Evolutionary conservation across 768 basidiomycete species (phyloP).

Genomic region (Lactarius quietus): DNA sequence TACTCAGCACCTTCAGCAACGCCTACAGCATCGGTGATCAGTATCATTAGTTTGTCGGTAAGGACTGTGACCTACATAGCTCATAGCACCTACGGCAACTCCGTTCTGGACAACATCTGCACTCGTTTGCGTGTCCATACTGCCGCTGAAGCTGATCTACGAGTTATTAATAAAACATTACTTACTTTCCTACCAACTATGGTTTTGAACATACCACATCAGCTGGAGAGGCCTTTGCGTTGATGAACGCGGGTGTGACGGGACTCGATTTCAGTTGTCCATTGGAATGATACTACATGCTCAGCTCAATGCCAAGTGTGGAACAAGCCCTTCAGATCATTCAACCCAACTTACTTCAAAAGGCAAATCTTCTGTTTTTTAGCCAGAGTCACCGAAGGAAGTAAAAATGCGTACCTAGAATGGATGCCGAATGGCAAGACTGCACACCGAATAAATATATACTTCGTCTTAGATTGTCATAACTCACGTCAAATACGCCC

Average conservation of each 20-base stretch:
- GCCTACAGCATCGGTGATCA: slow-evolving; percentile 36
- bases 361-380: slow-evolving; percentile 53
- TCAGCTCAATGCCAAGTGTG: no score
- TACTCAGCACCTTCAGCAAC: slow-evolving; percentile 55
- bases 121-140: slow-evolving; percentile 79
- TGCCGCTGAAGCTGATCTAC: slow-evolving; percentile 84
- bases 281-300: slow-evolving; percentile 32
- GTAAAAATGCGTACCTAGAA: slow-evolving; percentile 51
- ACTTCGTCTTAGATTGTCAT: background rate
- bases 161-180: slow-evolving; percentile 7
- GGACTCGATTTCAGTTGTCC: slow-evolving; percentile 33
- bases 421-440: slow-evolving; percentile 91
- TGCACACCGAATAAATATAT: slow-evolving; percentile 30
- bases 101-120: slow-evolving; percentile 70
- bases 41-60: background rate
- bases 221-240: slow-evolving; percentile 64
- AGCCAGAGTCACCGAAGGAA: background rate
- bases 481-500: slow-evolving; percentile 34
- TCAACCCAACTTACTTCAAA: slow-evolving; percentile 56
- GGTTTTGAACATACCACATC: slow-evolving; percentile 63
- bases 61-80: slow-evolving; percentile 47
- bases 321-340: no score
- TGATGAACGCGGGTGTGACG: slow-evolving; percentile 27
- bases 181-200: background rate
- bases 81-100: slow-evolving; percentile 74